phyloP scores from a whole-genome alignment of 306 rosid species.

The Sechiopsis laciniata region DNA sequence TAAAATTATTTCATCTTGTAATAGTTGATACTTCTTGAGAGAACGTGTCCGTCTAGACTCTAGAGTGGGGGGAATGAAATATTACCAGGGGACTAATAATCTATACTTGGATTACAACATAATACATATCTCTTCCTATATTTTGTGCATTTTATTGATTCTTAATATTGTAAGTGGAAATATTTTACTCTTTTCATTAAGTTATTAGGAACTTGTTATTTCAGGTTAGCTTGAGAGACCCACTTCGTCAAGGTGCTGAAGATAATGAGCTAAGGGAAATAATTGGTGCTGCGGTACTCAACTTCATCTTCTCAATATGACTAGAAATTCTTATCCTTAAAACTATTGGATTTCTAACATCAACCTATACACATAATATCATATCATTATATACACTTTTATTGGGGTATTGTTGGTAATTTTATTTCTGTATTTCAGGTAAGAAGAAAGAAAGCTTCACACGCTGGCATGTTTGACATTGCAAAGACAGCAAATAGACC shows the following conservation, averaged over 20 bases:
- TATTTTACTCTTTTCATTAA: background rate
- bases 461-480: slow-evolving; percentile 90
- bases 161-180: background rate
- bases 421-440: slow-evolving; percentile 43
- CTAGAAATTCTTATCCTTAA: slow-evolving; percentile 8
- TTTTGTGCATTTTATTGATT: background rate
- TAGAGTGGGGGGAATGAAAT: background rate
- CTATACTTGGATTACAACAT: background rate
- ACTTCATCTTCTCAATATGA: slow-evolving; percentile 14
- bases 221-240: slow-evolving; percentile 92
- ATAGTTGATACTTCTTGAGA: background rate
- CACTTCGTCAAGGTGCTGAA: slow-evolving; percentile 63
- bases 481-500: slow-evolving; percentile 93
- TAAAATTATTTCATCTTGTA: background rate
- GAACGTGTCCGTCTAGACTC: background rate
- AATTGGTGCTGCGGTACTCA: slow-evolving; percentile 74
- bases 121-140: too few relatives aligned
- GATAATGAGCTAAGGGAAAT: slow-evolving; percentile 65
- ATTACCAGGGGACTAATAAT: background rate
- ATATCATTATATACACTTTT: background rate
- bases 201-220: slow-evolving; percentile 1
- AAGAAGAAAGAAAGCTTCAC: slow-evolving; percentile 89
- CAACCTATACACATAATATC: background rate
- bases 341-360: background rate
- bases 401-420: background rate